These are phyloP conservation scores for Penicillium waksmanii DNA, from an alignment of 495 filamentous ascomycete species.

Conservation along the genomic window DNA sequence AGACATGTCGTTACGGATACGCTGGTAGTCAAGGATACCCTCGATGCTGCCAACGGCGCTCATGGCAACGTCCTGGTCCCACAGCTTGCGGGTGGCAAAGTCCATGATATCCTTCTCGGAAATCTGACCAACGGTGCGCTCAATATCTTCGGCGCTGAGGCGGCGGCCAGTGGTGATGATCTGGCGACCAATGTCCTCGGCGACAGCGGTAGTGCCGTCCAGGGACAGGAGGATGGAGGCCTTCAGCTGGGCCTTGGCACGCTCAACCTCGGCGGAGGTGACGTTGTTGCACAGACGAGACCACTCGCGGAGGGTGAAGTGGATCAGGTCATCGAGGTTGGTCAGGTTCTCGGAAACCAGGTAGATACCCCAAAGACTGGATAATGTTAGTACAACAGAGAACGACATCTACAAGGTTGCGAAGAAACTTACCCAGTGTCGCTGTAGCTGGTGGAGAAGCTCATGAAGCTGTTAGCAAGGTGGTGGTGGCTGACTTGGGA, in stretches of 20 bases:
- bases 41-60: slow-evolving; percentile 91
- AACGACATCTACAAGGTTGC: background rate
- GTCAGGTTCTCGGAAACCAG: slow-evolving; percentile 88
- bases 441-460: slow-evolving; percentile 98
- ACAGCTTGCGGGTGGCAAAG: slow-evolving; percentile 87
- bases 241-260: slow-evolving; percentile 98
- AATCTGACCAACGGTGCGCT: slow-evolving; percentile 82
- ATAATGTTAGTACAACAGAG: slow-evolving; percentile 14
- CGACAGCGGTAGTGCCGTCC: slow-evolving; percentile 94
- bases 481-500: slow-evolving; percentile 88
- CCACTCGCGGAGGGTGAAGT: slow-evolving; percentile 99
- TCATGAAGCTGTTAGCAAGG: slow-evolving; percentile 99
- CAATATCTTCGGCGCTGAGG: slow-evolving; percentile 89
- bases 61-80: slow-evolving; percentile 96
- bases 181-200: slow-evolving; percentile 98
- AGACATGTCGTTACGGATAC: slow-evolving; percentile 87
- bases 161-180: slow-evolving; percentile 95
- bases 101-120: slow-evolving; percentile 97
- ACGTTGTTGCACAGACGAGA: slow-evolving; percentile 86
- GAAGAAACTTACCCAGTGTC: slow-evolving; percentile 82
- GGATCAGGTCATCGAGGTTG: slow-evolving; percentile 88
- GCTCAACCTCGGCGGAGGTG: slow-evolving; percentile 88
- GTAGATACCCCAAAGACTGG: slow-evolving; percentile 99
- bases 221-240: slow-evolving; percentile 95
- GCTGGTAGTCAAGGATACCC: slow-evolving; percentile 86